These are phyloP conservation scores for Fusarium decemcellulare DNA, from an alignment of 2,329 filamentous ascomycete genomes.

Conservation along the genomic window DNA sequence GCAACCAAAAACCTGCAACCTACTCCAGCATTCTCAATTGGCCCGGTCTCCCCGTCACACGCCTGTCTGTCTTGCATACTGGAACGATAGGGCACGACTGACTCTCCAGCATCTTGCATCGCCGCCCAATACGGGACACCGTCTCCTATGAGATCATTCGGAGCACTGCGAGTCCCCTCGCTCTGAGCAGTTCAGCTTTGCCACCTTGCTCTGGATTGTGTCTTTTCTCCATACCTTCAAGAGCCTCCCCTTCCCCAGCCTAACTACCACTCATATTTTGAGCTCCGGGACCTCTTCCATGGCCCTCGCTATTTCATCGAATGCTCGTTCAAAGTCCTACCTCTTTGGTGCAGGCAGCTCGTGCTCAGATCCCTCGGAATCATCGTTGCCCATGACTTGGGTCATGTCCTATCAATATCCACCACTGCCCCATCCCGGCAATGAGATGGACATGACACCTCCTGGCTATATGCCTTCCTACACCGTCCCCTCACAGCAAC, in stretches of 20 bases:
- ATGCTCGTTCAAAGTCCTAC: slow-evolving; percentile 25
- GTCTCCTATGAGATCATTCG: slow-evolving; percentile 13
- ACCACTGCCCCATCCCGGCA: slow-evolving; percentile 56
- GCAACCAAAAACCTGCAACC: slow-evolving; percentile 9
- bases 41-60: slow-evolving; percentile 14
- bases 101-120: slow-evolving; percentile 25
- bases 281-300: slow-evolving; percentile 30
- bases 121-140: slow-evolving; percentile 22
- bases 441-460: slow-evolving; percentile 59
- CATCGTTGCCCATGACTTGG: slow-evolving; percentile 33
- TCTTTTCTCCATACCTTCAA: slow-evolving; percentile 4
- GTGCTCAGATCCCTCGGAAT: slow-evolving; percentile 27
- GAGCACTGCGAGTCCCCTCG: slow-evolving; percentile 8
- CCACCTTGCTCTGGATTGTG: slow-evolving; percentile 17
- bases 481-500: slow-evolving; percentile 48
- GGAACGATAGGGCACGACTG: slow-evolving; percentile 26
- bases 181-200: slow-evolving; percentile 14
- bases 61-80: slow-evolving; percentile 32
- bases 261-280: slow-evolving; percentile 5
- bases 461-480: slow-evolving; percentile 52
- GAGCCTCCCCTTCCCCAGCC: slow-evolving; percentile 6
- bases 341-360: slow-evolving; percentile 17
- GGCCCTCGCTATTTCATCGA: slow-evolving; percentile 35
- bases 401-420: slow-evolving; percentile 66
- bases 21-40: slow-evolving; percentile 24